Percentiles rank a stretch among this genome's conserved stretches.
Conservation (phyloP, 345 rosid genomes). For the Boechera divaricarpa region DNA sequence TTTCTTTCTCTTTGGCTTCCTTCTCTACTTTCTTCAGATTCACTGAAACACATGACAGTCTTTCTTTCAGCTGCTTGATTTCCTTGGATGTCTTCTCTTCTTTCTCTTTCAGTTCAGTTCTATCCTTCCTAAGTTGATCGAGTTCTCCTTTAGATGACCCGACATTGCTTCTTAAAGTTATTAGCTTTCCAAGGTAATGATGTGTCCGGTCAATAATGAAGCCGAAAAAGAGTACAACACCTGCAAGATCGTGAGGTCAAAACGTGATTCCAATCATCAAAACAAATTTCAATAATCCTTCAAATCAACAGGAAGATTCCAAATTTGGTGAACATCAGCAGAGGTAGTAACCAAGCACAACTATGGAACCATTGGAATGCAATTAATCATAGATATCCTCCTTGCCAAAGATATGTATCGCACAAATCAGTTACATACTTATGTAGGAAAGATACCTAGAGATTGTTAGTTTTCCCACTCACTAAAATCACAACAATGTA, state of each 20-base stretch:
- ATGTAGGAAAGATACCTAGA: not conserved
- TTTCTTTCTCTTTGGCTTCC: constrained; percentile 73
- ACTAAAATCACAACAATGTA: not conserved
- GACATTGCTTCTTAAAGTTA: constrained; percentile 57
- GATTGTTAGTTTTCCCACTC: not conserved
- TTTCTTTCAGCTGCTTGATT: constrained; percentile 59
- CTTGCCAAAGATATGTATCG: not conserved
- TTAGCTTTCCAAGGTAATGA: constrained; percentile 74
- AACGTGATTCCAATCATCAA: constrained; percentile 15
- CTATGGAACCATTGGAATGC: not conserved
- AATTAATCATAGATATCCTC: not conserved
- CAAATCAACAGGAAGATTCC: constrained; percentile 7
- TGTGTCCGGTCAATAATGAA: constrained; percentile 82
- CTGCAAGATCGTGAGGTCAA: constrained; percentile 51
- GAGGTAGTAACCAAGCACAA: not conserved
- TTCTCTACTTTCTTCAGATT: constrained; percentile 67
- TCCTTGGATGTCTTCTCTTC: constrained; percentile 70
- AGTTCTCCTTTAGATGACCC: constrained; percentile 74
- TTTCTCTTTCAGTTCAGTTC: constrained; percentile 60
- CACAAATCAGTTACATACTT: constrained; percentile 1
- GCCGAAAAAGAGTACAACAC: constrained; percentile 80
- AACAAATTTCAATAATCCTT: not conserved
- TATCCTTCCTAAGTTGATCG: constrained; percentile 67
- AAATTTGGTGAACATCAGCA: not conserved
- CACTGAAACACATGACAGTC: constrained; percentile 53